A percentile compares a stretch with the other conserved stretches of the same genome.
Evolutionary conservation across 2,329 filamentous ascomycete genomes (phyloP).

Genomic region (Fusarium neocosmosporiellum): DNA sequence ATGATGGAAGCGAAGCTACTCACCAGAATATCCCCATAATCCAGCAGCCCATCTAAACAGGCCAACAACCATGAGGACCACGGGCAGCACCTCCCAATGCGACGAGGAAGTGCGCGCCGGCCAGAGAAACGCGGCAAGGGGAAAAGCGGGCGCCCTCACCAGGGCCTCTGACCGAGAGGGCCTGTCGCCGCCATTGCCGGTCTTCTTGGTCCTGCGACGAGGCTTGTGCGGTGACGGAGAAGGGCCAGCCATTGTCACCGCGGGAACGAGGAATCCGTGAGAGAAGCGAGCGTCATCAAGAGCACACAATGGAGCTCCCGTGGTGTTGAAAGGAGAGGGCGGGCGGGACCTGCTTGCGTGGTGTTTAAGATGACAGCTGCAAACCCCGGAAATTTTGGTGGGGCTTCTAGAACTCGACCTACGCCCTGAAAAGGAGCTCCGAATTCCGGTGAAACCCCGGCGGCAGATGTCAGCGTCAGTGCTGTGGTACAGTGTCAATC

Average conservation of each 20-base stretch:
- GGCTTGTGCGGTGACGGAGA: slow-evolving; percentile 69
- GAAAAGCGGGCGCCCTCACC: slow-evolving; percentile 78
- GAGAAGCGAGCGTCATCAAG: slow-evolving; percentile 31
- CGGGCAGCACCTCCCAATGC: slow-evolving; percentile 90
- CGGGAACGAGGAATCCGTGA: slow-evolving; percentile 18
- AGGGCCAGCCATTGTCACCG: slow-evolving; percentile 62
- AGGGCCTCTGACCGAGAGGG: slow-evolving; percentile 54
- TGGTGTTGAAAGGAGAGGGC: slow-evolving; percentile 26
- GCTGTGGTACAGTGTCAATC: slow-evolving; percentile 15
- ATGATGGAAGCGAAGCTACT: slow-evolving; percentile 30
- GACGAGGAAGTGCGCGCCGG: slow-evolving; percentile 85
- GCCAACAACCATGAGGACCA: slow-evolving; percentile 89
- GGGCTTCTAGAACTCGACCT: slow-evolving; percentile 16
- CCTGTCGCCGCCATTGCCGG: slow-evolving; percentile 53
- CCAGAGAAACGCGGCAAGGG: slow-evolving; percentile 94
- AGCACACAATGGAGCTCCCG: slow-evolving; percentile 11
- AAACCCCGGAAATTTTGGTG: slow-evolving; percentile 39
- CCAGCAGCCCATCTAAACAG: slow-evolving; percentile 94
- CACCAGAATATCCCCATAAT: slow-evolving; percentile 95
- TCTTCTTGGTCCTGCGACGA: slow-evolving; percentile 67
- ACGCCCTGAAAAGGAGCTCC: slow-evolving; percentile 35
- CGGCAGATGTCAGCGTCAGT: slow-evolving; percentile 5
- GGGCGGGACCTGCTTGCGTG: slow-evolving; percentile 19
- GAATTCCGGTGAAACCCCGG: slow-evolving; percentile 39
- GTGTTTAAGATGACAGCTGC: slow-evolving; percentile 23